Percentiles rank a stretch among this genome's conserved stretches.
Conservation (phyloP, 177 flowering plant genomes). For the Telopea speciosissima region DNA sequence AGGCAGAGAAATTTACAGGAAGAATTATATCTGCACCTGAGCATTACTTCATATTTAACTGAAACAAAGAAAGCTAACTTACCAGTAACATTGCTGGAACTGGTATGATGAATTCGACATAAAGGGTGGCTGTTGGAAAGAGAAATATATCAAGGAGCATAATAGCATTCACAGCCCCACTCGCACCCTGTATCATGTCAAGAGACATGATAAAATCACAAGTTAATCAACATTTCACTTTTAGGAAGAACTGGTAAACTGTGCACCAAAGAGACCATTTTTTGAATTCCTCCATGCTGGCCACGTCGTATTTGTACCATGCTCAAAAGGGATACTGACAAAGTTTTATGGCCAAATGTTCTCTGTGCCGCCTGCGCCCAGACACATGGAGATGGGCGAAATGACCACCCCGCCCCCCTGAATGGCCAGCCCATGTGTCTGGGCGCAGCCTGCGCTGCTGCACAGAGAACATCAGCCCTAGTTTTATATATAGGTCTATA, state of each 20-base stretch:
- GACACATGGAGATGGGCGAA: too few species aligned
- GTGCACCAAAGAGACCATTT: too few species aligned
- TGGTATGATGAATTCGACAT: constrained; percentile 62
- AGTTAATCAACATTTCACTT: not conserved
- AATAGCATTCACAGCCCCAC: constrained; percentile 92
- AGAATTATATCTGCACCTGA: constrained; percentile 3
- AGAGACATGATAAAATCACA: not conserved
- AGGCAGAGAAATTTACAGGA: not conserved
- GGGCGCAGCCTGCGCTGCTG: too few species aligned
- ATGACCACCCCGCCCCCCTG: too few species aligned
- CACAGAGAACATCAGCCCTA: too few species aligned
- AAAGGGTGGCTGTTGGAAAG: constrained; percentile 54
- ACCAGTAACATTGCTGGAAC: constrained; percentile 83
- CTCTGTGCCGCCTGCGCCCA: too few species aligned
- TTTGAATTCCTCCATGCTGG: too few species aligned
- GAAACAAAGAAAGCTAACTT: constrained; percentile 16
- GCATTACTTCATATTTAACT: not conserved
- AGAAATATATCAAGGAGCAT: constrained; percentile 85
- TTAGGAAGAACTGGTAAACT: not conserved
- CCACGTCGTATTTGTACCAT: too few species aligned
- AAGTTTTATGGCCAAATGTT: too few species aligned
- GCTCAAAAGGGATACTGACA: too few species aligned
- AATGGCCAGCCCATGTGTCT: too few species aligned
- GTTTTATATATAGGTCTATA: too few species aligned
- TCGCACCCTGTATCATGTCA: constrained; percentile 67